Evolutionary conservation across 2,329 filamentous ascomycete species (phyloP), one percentile per base, ranked within the genome.

Genomic region (Arthrobotrys musiformis): DNA sequence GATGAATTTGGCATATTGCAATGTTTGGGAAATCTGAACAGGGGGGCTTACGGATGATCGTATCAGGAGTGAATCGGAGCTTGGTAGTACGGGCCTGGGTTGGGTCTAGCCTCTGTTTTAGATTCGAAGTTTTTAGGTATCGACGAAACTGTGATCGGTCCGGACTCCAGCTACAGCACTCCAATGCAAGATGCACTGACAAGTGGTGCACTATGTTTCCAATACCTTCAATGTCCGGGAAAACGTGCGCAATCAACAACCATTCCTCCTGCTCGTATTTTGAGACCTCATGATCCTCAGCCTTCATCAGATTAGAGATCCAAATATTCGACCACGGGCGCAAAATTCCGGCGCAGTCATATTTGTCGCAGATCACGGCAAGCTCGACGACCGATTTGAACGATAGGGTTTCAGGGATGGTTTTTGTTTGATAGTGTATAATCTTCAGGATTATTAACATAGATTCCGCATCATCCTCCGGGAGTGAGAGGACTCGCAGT

Each of bases 321-420:
- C 67, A 70, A 19, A 15, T 17, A 11, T 54, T 22, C 15, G 33
- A 17, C 67, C 67, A 70, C 17, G 56, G 56, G 2, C n/a, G 24
- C 7, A 54, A 22, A 11, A 70, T 22, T n/a, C 19, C 9, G 3
- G 37, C 22, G 30, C 56, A 63, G 37, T 70, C 42, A 33, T 70
- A 70, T 22, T 70, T 70, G 24, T 63, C 28, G 33, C 67, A 70
- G 6, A 42, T 9, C 1, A 62, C 33, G 2, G 67, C 56, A 30
- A 70, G 30, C 19, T 52, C 13, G 2, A 70, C 42, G 3, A 70
- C 22, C 17, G 42, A 19, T 9, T 37, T 5, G 17, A 33, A 70
- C 0, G 28, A 28, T 9, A 70, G 6, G 0, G 9, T 24, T 19
- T 19, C 28, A 13, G 67, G 33, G 3, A 70, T 63, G 4, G 22